phyloP scores from a whole-genome alignment of 2,329 filamentous ascomycete species.

The Huntiella savannae region DNA sequence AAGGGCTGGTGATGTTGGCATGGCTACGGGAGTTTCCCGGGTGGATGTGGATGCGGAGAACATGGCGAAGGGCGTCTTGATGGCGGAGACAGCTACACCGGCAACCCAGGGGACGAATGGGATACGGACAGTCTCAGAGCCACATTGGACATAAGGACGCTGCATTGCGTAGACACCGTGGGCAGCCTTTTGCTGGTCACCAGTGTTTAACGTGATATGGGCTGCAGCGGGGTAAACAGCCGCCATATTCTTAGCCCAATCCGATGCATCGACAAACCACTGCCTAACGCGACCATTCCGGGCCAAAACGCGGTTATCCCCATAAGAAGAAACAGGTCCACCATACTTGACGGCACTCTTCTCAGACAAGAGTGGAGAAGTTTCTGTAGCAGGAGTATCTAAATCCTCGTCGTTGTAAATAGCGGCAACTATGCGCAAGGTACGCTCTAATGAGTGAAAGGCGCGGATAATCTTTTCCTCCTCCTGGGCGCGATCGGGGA shows the following conservation, averaged over 20 bases:
- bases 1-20: conserved; percentile 8
- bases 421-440: conserved; percentile 9
- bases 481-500: conserved; percentile 8
- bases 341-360: background rate
- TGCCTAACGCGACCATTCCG: conserved; percentile 7
- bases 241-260: conserved; percentile 9
- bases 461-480: conserved; percentile 9
- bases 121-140: conserved; percentile 7
- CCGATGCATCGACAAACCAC: conserved; percentile 9
- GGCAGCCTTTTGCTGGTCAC: conserved; percentile 5
- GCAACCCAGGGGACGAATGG: conserved; percentile 9
- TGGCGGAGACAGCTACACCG: conserved; percentile 4
- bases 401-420: conserved; percentile 9
- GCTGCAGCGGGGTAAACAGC: conserved; percentile 10
- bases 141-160: conserved; percentile 9
- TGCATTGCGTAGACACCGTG: conserved; percentile 9
- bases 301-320: conserved; percentile 3
- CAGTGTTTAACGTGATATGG: background rate
- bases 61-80: conserved; percentile 7
- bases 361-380: background rate
- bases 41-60: background rate
- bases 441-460: conserved; percentile 6
- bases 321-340: conserved; percentile 6
- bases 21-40: background rate
- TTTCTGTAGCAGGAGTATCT: background rate